Base-by-base conservation (phyloP, 495 filamentous ascomycete genomes). In the Daldinia bambusicola region DNA sequence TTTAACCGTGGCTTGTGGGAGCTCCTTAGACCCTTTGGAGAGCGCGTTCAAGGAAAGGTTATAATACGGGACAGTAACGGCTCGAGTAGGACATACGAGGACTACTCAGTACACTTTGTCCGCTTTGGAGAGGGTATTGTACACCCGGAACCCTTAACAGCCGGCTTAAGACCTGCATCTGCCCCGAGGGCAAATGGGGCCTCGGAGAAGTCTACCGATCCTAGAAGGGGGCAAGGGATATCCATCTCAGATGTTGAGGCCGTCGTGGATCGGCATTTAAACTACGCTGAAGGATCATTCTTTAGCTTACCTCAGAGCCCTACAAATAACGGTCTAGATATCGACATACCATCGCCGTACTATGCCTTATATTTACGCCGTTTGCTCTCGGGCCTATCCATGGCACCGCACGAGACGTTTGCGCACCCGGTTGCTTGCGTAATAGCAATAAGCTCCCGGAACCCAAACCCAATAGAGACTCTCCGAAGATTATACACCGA, bases 361-460 rank as follows among this genome's bases (percentile, higher is more conserved):
- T 94, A 93, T 78, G 87, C 90, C 26, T 76, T 94, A 14, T 98
- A 95, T 75, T 80, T 99, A 34, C 89, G 92, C 40, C 89, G 94
- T 61, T 74, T 98, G 16, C 83, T 99, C 14, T 97, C 93, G 2
- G 89, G 91, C 50, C 80, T 93, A 22, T 86, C 91, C 7, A 74
- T 94, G 50, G 86, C 89, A 0, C 90, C 93, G 0, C 93, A 97
- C 71, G 95, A 99, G 80, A 96, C 95, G 1, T 97, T 98, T 74
- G 86, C 91, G 10, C 95, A 99, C 79, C 95, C 96, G 0, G 94
- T 98, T 4, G 94, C 96, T n/a, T 94, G 93, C 78, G 88, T 98
- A 18, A 95, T 98, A 76, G 92, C 95, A 4, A 96, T 98, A 67
- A 97, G 93, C 77, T 97, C 94, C 6, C 86, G 92, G 65, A 94